Evolutionary conservation across 208 protist genomes (phyloP), one percentile per base, ranked within the genome.

Genomic region (Leishmania amazonensis): DNA sequence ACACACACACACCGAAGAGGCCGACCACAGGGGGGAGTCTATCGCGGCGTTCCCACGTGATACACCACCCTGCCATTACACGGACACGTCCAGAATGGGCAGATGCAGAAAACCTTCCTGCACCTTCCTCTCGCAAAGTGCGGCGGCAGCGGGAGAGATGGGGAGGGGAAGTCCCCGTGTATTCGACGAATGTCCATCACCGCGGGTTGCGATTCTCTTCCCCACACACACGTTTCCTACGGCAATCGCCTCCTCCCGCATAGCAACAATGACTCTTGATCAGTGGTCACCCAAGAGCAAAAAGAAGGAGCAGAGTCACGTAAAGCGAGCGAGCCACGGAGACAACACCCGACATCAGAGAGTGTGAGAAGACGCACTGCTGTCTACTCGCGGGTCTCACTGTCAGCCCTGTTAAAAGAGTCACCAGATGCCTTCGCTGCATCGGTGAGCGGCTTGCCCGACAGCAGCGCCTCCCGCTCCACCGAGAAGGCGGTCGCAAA

Each of bases 401-500:
- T 13, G 74, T 71, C 9, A 31, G 40, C 57, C 40, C 17, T 67
- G 13, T 15, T 4, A 15, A n/a, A 42, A 31, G 9, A 42, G 45
- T 74, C 60, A 47, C 40, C 49, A 51, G 49, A 58, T 7, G 35
- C 77, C 19, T 5, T 57, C 15, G 57, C 72, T 24, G 11, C 76
- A 28, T 1, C 31, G 9, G 58, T n/a, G 19, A 9, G 31, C 28
- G 53, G 31, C 38, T 42, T 45, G 7, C 13, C 6, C 3, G 57
- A 51, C 38, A 64, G 35, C 38, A 67, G 40, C 54, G n/a, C 8
- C 15, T 45, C 77, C 11, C 78, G 83, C 83, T 83, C 75, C 31
- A 35, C 7, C 53, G 70, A 75, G 47, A 86, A 78, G 53, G 81
- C 78, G 40, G 68, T 60, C 13, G 64, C 38, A 77, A 87, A 87